Conservation (phyloP, 192 early-diverging fungal species). For the Podila epicladia region DNA sequence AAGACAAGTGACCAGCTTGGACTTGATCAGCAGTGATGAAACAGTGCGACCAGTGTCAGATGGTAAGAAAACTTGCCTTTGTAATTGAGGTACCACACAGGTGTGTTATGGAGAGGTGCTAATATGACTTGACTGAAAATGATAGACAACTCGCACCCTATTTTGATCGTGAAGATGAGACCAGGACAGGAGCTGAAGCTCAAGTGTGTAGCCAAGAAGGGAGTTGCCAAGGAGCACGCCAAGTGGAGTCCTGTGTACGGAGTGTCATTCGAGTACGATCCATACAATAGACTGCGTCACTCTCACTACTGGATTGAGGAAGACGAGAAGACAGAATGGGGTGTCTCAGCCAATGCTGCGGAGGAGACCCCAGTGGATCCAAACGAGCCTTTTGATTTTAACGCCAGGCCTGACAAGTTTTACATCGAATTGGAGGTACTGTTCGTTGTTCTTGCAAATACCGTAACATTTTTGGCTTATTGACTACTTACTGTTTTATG, state of each 20-base stretch:
- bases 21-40: constrained; percentile 81
- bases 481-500: neutral
- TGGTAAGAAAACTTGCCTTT: constrained; percentile 33
- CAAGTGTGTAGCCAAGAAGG: constrained; percentile 95
- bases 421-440: constrained; percentile 80
- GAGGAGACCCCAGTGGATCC: constrained; percentile 64
- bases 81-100: too few species aligned
- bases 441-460: neutral
- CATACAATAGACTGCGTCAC: constrained; percentile 92
- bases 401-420: constrained; percentile 80
- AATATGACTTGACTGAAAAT: neutral
- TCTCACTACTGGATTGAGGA: constrained; percentile 95
- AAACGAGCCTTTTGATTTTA: constrained; percentile 77
- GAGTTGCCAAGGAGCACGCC: constrained; percentile 96
- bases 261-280: constrained; percentile 96
- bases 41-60: constrained; percentile 73
- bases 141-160: constrained; percentile 40
- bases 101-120: neutral
- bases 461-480: neutral
- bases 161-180: constrained; percentile 88
- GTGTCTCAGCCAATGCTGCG: constrained; percentile 62
- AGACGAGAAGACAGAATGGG: constrained; percentile 87
- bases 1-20: constrained; percentile 82
- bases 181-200: constrained; percentile 93
- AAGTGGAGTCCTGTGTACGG: constrained; percentile 96